These are phyloP conservation scores for Crataegus laevigata DNA, from an alignment of 306 rosid genomes.

Conservation along the genomic window DNA sequence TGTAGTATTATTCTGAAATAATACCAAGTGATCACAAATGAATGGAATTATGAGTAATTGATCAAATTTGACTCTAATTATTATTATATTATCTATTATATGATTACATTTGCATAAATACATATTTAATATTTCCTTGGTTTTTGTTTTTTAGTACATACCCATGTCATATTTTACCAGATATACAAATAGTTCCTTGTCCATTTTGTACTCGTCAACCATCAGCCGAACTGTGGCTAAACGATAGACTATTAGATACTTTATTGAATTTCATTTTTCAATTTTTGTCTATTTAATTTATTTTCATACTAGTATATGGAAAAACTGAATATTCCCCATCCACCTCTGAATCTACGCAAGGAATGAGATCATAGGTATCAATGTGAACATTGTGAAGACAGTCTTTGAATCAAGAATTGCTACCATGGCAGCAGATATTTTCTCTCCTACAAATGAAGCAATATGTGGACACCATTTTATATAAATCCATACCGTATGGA, in stretches of 20 bases:
- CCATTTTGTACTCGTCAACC: not conserved
- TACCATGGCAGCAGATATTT: not conserved
- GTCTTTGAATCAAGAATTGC: not conserved
- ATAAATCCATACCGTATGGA: slow-evolving; percentile 65
- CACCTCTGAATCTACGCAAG: not conserved
- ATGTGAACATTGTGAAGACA: not conserved
- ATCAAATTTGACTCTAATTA: not conserved
- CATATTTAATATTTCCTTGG: not conserved
- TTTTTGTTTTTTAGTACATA: not conserved
- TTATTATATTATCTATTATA: not conserved
- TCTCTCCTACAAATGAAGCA: not conserved
- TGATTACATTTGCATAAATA: not conserved
- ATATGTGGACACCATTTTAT: not conserved
- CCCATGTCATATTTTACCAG: not conserved
- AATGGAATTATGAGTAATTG: not conserved
- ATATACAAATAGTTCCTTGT: not conserved
- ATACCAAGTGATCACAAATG: not conserved
- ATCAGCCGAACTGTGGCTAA: not conserved
- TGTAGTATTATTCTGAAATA: not conserved
- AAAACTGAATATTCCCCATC: not conserved
- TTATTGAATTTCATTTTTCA: not conserved
- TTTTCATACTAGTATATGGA: not conserved
- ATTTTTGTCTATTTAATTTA: not conserved
- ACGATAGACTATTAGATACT: not conserved
- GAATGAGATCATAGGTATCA: not conserved